These are phyloP conservation scores for Colletotrichum filicis DNA, from an alignment of 2,329 filamentous ascomycete species.

Conservation along the genomic window DNA sequence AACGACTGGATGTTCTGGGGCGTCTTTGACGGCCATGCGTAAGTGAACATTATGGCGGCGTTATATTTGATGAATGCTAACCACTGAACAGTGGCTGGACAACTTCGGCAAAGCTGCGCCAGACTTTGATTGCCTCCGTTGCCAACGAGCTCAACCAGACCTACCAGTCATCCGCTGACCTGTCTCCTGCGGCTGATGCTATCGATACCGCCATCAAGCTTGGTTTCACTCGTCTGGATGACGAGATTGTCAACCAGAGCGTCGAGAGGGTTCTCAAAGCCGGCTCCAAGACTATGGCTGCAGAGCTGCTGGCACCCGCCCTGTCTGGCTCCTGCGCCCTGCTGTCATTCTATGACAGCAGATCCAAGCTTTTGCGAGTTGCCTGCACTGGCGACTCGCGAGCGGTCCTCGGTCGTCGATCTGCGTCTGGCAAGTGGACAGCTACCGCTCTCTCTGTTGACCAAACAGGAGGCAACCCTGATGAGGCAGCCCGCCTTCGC, in stretches of 20 bases:
- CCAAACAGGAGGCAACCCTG: constrained; percentile 90
- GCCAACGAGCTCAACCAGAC: constrained; percentile 92
- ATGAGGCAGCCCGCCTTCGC: constrained; percentile 84
- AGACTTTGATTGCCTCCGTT: constrained; percentile 91
- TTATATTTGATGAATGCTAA: neutral
- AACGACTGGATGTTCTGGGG: constrained; percentile 99
- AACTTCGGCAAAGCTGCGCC: constrained; percentile 93
- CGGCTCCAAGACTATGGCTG: constrained; percentile 89
- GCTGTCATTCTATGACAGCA: constrained; percentile 94
- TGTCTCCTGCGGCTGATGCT: constrained; percentile 79
- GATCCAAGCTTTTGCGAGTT: constrained; percentile 87
- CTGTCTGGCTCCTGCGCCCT: constrained; percentile 97
- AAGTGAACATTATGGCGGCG: constrained; percentile 43
- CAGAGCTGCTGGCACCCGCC: constrained; percentile 90
- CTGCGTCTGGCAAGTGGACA: constrained; percentile 86
- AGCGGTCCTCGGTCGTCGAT: constrained; percentile 87
- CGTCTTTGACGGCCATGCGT: constrained; percentile 97
- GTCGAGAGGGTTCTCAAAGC: constrained; percentile 91
- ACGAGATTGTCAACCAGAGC: constrained; percentile 94
- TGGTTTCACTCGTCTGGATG: constrained; percentile 87
- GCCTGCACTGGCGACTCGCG: constrained; percentile 97
- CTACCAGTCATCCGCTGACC: constrained; percentile 77
- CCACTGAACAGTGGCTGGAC: constrained; percentile 82
- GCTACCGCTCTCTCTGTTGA: constrained; percentile 91
- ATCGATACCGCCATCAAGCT: constrained; percentile 93